These are phyloP conservation scores for Nakaseomyces bracarensis DNA, from an alignment of 1,139 yeast genomes.

Conservation along the genomic window DNA sequence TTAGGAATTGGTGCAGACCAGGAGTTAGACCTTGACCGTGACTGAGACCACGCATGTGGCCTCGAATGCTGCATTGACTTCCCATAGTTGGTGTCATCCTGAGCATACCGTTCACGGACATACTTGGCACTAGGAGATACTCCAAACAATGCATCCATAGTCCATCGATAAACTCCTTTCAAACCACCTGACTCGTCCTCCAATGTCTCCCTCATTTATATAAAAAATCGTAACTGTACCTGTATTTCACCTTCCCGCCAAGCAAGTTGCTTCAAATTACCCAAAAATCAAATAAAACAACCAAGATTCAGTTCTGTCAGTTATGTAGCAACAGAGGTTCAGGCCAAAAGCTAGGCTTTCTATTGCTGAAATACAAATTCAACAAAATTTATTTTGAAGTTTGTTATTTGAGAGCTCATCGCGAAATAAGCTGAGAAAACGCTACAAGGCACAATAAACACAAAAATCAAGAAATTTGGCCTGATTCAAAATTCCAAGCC, in stretches of 20 bases:
- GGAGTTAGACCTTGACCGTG: slow-evolving; percentile 21
- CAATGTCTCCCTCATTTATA: too few species aligned
- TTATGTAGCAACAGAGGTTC: too few species aligned
- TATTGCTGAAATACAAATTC: too few species aligned
- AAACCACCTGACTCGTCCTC: slow-evolving; percentile 7
- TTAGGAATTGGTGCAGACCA: slow-evolving; percentile 20
- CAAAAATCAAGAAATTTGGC: not conserved
- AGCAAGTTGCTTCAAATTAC: too few species aligned
- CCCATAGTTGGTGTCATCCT: slow-evolving; percentile 23
- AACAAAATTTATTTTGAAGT: not conserved
- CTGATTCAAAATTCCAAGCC: too few species aligned
- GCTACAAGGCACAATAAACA: not conserved
- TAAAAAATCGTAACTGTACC: too few species aligned
- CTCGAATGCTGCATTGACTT: slow-evolving; percentile 4
- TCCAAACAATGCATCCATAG: slow-evolving; percentile 30
- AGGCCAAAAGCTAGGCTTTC: too few species aligned
- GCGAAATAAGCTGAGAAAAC: too few species aligned
- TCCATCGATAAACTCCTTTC: slow-evolving; percentile 26
- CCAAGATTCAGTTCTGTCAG: too few species aligned
- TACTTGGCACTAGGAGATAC: slow-evolving; percentile 19
- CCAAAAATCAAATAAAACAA: too few species aligned
- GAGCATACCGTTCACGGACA: slow-evolving; percentile 16
- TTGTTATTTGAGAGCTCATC: not conserved
- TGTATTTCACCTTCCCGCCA: too few species aligned
- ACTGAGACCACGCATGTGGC: slow-evolving; percentile 6